Percentiles rank a stretch among this genome's conserved stretches.
These are phyloP conservation scores for Chalaropsis ovoidea DNA, from an alignment of 2,329 filamentous ascomycete species.

Conservation along the genomic window DNA sequence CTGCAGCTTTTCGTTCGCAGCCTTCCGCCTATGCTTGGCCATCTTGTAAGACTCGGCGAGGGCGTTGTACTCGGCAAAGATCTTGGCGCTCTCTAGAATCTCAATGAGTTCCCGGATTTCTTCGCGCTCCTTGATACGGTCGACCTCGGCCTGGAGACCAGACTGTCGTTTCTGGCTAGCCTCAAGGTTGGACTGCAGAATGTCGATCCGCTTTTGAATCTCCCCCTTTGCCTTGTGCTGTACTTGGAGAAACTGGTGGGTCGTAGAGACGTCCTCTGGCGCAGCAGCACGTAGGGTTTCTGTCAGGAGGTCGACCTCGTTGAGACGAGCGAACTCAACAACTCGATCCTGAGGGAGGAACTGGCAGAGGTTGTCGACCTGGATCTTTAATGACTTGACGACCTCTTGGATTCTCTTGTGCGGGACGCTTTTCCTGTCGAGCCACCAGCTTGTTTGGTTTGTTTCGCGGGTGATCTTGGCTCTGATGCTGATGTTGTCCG, in stretches of 20 bases:
- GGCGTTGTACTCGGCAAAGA: slow-evolving; percentile 55
- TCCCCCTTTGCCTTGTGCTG: slow-evolving; percentile 47
- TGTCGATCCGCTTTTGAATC: slow-evolving; percentile 46
- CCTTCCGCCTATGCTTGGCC: slow-evolving; percentile 41
- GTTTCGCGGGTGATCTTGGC: slow-evolving; percentile 72
- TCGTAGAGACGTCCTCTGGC: slow-evolving; percentile 64
- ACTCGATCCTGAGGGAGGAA: slow-evolving; percentile 95
- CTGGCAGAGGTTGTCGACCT: slow-evolving; percentile 95
- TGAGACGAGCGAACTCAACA: slow-evolving; percentile 79
- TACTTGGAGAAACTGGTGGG: slow-evolving; percentile 64
- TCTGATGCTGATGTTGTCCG: slow-evolving; percentile 60
- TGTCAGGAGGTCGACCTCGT: slow-evolving; percentile 67
- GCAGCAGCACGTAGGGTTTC: slow-evolving; percentile 86
- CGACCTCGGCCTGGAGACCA: slow-evolving; percentile 68
- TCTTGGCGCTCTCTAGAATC: slow-evolving; percentile 50
- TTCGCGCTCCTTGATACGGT: slow-evolving; percentile 66
- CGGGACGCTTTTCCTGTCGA: slow-evolving; percentile 56
- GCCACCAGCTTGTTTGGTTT: slow-evolving; percentile 66
- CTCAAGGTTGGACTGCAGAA: slow-evolving; percentile 43
- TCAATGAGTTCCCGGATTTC: slow-evolving; percentile 37
- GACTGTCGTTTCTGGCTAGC: slow-evolving; percentile 60
- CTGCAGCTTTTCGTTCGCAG: slow-evolving; percentile 30
- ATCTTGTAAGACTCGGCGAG: slow-evolving; percentile 30
- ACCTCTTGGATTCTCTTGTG: slow-evolving; percentile 58
- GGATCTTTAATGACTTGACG: slow-evolving; percentile 66